Conservation (phyloP, 2,329 filamentous ascomycete species). For the Lojkania enalia region DNA sequence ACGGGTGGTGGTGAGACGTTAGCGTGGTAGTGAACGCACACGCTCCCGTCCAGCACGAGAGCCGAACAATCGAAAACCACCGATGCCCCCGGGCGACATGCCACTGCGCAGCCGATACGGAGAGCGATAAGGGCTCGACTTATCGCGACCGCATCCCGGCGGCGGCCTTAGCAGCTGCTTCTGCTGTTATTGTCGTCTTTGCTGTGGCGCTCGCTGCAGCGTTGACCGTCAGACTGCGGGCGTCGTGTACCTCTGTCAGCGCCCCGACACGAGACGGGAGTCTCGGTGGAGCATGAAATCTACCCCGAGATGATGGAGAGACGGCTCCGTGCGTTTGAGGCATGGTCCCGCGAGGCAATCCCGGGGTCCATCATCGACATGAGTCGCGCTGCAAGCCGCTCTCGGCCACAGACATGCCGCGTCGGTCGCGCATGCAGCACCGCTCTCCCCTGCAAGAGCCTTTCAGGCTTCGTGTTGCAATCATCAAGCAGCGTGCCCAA, state of each 20-base stretch:
- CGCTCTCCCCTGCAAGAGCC: not conserved
- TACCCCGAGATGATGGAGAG: slow-evolving; percentile 11
- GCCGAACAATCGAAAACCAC: too few relatives aligned
- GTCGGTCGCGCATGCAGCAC: slow-evolving; percentile 1
- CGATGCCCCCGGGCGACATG: too few relatives aligned
- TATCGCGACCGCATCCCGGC: too few relatives aligned
- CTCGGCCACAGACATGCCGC: slow-evolving; percentile 3
- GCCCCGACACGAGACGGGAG: not conserved
- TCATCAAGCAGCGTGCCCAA: slow-evolving; percentile 3
- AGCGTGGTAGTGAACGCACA: slow-evolving; percentile 28
- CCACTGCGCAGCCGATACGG: too few relatives aligned
- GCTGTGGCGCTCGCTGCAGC: not conserved
- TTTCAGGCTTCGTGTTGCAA: slow-evolving; percentile 2
- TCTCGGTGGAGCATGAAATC: slow-evolving; percentile 12
- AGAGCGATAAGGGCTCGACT: too few relatives aligned
- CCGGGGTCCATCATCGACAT: slow-evolving; percentile 1
- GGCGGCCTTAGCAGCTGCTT: too few relatives aligned
- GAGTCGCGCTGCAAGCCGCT: not conserved
- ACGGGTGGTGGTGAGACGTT: slow-evolving; percentile 35
- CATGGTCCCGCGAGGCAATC: not conserved
- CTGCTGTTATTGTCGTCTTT: too few relatives aligned
- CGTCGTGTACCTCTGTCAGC: slow-evolving; percentile 2
- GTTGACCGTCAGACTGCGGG: not conserved
- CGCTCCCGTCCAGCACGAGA: slow-evolving; percentile 19
- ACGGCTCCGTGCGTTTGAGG: slow-evolving; percentile 15